A percentile compares a stretch with the other conserved stretches of the same genome.
phyloP scores from a whole-genome alignment of 2,329 filamentous ascomycete genomes.

The Talaromyces pinophilus region DNA sequence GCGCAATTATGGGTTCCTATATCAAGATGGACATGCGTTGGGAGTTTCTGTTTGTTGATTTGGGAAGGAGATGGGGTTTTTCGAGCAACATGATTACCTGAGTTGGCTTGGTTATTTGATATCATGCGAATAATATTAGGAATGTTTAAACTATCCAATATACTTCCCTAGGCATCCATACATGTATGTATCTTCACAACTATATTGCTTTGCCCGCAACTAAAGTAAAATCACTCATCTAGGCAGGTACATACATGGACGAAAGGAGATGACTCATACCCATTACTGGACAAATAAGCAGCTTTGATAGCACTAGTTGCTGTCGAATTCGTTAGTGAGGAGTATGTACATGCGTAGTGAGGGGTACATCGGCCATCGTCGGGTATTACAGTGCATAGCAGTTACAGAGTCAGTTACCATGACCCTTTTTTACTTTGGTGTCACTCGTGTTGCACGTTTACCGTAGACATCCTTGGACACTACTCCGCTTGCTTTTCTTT shows the following conservation, averaged over 20 bases:
- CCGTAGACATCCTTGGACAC: background rate
- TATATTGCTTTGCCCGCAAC: background rate
- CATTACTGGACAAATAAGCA: background rate
- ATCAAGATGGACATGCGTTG: slow-evolving; percentile 7
- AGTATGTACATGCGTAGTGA: slow-evolving; percentile 10
- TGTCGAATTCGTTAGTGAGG: background rate
- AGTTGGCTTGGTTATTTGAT: background rate
- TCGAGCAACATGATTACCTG: background rate
- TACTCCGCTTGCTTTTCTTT: background rate
- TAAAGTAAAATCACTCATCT: background rate
- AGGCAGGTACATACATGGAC: background rate
- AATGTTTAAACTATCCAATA: background rate
- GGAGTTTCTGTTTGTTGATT: slow-evolving; percentile 12
- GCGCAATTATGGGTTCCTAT: slow-evolving; percentile 10
- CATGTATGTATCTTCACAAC: background rate
- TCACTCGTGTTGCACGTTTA: background rate
- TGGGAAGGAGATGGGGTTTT: background rate
- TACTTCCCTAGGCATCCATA: background rate
- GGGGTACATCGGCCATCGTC: slow-evolving; percentile 17
- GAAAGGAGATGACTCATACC: slow-evolving; percentile 1
- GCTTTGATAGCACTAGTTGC: slow-evolving; percentile 3
- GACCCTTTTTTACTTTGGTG: background rate
- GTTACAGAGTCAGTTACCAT: background rate
- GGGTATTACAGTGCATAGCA: slow-evolving; percentile 5
- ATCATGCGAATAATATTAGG: slow-evolving; percentile 7